Evolutionary conservation across 2,329 filamentous ascomycete species (phyloP), one percentile per base, ranked within the genome.

Genomic region (Eutypa lata): DNA sequence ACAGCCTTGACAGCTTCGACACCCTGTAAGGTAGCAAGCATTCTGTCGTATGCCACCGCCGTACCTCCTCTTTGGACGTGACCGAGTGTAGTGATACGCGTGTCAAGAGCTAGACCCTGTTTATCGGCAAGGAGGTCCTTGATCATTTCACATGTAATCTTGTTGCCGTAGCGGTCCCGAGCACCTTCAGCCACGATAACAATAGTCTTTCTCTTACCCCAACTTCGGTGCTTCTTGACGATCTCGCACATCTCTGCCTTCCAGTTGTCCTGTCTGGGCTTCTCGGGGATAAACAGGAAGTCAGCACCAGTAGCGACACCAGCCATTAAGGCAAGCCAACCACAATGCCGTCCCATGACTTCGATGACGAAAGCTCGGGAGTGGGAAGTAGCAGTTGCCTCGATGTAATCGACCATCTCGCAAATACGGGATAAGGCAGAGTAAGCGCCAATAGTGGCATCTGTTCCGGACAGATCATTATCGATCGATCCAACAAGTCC

Each of bases 311-410:
- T 96, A 53, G 90, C 92, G 54, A 99, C 92, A 65, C 92, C 93
- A 14, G 93, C 89, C 88, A 97, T 97, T 56, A 99, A 81, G 40
- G 94, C 94, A 57, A 99, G 79, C 94, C 94, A 99, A 57, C 94
- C 94, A 70, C 94, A 99, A 74, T 99, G 93, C 54, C 94, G 83
- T 48, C 94, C 94, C 94, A 99, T 99, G 65, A 99, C 94, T 72
- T 97, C 94, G 57, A 99, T 89, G 53, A 99, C 92, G 71, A 99
- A 99, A 38, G 94, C 94, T 63, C 94, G 83, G 59, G 96, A 95
- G 73, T 99, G 94, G 26, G 92, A 97, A 37, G 87, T 88, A 49
- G 93, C 93, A 0, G 94, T 97, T 19, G 93, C 92, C 73, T 99
- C 93, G 63, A 99, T 96, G 67, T 91, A 93, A 75, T 99, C 94